Base-by-base conservation (phyloP, 129 eudicot species). In the Mikania micrantha region DNA sequence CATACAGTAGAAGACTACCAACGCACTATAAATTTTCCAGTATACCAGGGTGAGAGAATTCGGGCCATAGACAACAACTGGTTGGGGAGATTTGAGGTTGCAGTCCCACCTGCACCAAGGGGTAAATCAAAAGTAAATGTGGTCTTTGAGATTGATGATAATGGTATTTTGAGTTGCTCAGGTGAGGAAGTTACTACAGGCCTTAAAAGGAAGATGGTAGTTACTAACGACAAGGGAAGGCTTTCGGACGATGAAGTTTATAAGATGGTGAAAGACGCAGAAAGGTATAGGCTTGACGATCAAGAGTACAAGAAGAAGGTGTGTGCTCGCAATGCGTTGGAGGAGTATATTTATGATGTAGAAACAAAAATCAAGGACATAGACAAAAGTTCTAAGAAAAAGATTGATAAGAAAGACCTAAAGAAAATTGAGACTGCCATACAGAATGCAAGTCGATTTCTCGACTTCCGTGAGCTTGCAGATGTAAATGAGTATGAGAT, bases 201-300 rank as follows among this genome's bases (percentile, higher is more conserved):
- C 47, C 4, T 50, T 8, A 73, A 64, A 42, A 64, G 15, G n/a
- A 64, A 25, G 9, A 73, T 73, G 62, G n/a, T 20, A 53, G 64
- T 73, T 39, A 64, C 78, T 1, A 52, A 73, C 19, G 42, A 50
- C 7, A 39, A 50, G 38, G 71, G 71, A 52, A 50, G 78, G 35
- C 57, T 73, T 54, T 73, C 71, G 20, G 52, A 73, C 10, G 71
- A 64, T 16, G 78, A 64, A 17, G 64, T 64, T 11, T 29, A 52
- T 13, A 64, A 28, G 64, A 73, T 64, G 71, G 17, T 73, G 21
- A 56, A 64, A 29, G 72, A 52, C 24, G 72, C 53, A 3, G 64
- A 53, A 52, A 69, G 4, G 63, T 69, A 69, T 25, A 53, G 24
- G 20, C 25, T 69, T 24, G 12, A 36, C 4, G 74, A 69, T 24